Evolutionary conservation across 345 rosid genomes (phyloP).

Genomic region (Eucalyptus albens): DNA sequence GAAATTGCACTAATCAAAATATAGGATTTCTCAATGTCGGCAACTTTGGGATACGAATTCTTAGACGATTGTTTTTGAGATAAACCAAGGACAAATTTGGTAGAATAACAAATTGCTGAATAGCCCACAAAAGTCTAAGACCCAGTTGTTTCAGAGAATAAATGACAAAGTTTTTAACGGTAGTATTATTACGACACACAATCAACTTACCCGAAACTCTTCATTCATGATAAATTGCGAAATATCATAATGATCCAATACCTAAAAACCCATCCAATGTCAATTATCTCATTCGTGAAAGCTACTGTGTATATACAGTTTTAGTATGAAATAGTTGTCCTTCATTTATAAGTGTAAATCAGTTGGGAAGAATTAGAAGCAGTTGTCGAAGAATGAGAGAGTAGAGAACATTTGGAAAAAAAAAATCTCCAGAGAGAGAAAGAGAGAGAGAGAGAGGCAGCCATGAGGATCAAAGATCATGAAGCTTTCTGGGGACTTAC

Average conservation of each 20-base stretch:
- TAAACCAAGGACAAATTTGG: neutral
- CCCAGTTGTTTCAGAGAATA: neutral
- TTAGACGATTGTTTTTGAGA: neutral
- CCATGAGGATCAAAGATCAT: neutral
- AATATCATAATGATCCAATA: neutral
- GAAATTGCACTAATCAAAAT: neutral
- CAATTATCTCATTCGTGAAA: neutral
- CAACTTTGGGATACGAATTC: neutral
- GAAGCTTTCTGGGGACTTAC: neutral
- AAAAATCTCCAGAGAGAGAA: neutral
- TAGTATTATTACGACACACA: neutral
- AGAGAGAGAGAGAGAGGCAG: neutral
- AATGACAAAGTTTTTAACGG: neutral
- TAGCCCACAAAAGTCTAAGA: neutral
- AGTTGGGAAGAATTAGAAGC: neutral
- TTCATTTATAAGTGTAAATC: neutral
- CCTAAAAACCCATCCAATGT: neutral
- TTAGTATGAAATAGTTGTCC: neutral
- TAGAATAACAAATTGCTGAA: neutral
- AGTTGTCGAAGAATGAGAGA: neutral
- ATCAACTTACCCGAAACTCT: neutral
- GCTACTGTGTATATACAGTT: neutral
- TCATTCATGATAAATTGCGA: neutral
- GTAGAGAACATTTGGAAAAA: neutral
- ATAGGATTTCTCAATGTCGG: neutral